phyloP scores from a whole-genome alignment of 768 basidiomycete genomes.

The Lactarius sp. region DNA sequence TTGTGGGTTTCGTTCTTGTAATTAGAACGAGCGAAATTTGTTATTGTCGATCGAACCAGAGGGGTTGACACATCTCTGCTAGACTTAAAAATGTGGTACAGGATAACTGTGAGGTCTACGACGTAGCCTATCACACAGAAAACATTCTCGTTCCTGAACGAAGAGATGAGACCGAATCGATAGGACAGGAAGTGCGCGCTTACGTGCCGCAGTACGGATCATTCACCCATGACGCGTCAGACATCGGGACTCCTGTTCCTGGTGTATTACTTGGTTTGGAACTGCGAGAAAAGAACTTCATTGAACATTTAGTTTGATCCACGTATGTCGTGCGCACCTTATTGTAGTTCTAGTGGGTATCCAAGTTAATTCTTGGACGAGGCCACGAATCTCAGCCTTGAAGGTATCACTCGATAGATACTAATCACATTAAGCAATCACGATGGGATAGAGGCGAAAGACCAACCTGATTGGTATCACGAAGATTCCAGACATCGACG shows the following conservation, averaged over 20 bases:
- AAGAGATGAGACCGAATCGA: neutral
- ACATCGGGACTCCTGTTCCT: neutral
- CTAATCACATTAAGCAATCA: neutral
- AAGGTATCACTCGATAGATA: conserved; percentile 3
- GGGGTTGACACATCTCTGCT: neutral
- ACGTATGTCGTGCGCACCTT: neutral
- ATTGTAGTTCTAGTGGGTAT: neutral
- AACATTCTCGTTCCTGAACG: conserved; percentile 1
- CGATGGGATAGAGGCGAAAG: neutral
- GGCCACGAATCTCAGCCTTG: neutral
- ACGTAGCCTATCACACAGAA: conserved; percentile 12
- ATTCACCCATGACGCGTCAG: neutral
- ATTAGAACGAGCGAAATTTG: neutral
- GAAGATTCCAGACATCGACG: conserved; percentile 5
- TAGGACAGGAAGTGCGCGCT: neutral
- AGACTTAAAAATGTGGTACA: neutral
- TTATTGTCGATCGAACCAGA: neutral
- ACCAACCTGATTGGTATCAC: neutral
- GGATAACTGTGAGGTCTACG: conserved; percentile 6
- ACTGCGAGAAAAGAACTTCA: neutral
- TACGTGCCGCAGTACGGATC: neutral
- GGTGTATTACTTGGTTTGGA: neutral
- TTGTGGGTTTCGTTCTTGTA: neutral
- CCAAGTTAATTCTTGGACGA: conserved; percentile 2
- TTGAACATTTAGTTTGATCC: neutral